These are phyloP conservation scores for Obelidium mucronatum DNA, from an alignment of 192 early-diverging fungal genomes.

Conservation along the genomic window DNA sequence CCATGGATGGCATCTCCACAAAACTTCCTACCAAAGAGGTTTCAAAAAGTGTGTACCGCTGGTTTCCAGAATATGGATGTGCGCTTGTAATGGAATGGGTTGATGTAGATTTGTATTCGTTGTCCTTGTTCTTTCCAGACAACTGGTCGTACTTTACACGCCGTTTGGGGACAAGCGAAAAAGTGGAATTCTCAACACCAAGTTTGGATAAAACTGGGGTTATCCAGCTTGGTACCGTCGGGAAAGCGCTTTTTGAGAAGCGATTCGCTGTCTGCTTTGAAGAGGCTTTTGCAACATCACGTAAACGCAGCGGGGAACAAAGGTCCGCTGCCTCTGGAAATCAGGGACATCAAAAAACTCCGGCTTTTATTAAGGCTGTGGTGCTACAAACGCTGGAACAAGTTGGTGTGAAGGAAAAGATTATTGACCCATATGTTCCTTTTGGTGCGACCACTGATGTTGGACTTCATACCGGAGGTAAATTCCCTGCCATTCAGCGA, in stretches of 20 bases:
- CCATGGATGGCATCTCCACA: background rate
- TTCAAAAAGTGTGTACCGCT: background rate
- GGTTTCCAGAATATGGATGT: constrained; percentile 3
- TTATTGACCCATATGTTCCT: background rate
- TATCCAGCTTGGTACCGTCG: background rate
- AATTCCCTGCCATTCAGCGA: background rate
- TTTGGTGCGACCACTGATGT: background rate
- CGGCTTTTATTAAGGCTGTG: background rate
- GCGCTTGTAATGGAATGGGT: background rate
- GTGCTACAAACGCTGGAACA: background rate
- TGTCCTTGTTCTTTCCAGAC: background rate
- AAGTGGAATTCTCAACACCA: background rate
- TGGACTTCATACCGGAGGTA: constrained; percentile 6
- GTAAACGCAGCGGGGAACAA: background rate
- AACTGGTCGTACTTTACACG: background rate
- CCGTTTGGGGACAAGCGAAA: background rate
- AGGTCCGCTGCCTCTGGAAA: background rate
- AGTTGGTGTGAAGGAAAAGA: background rate
- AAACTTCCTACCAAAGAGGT: background rate
- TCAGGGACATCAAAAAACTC: constrained; percentile 14
- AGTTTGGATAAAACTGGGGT: background rate
- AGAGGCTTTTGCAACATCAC: background rate
- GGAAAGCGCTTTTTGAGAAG: background rate
- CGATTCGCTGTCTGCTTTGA: background rate
- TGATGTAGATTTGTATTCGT: background rate